Evolutionary conservation across 148 eudicot species (phyloP), one percentile per base, ranked within the genome.

Genomic region (Vaccinium macrocarpon): DNA sequence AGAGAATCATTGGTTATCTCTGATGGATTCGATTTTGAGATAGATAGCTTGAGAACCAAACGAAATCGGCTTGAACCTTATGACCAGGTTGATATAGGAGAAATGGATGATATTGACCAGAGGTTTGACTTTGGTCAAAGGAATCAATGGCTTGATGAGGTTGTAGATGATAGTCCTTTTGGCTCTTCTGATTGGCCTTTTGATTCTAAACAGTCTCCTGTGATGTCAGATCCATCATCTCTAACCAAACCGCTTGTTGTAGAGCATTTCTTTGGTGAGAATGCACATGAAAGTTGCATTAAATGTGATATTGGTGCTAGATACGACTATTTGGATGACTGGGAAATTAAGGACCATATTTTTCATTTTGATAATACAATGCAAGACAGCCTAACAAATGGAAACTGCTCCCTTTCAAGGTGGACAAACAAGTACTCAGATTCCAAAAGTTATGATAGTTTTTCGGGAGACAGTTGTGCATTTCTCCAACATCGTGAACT

Each of bases 11-110:
- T 84, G 46, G 38, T 50, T 73, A 83, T 81, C 84, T 90, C 84
- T 61, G 89, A 85, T 76, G 66, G 68, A 84, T 68, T 88, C 79
- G 84, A 83, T 82, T 87, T 88, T 79, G 87, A 82, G 84, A 81
- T 57, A 62, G 88, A 84, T 82, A 72, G 86, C 79, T 70, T 77
- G 42, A 68, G 88, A 73, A 82, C 50, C 70, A 85, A 82, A 75
- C 32, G 80, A 79, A 84, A 78, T 82, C 61, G 85, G 83, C 52
- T 81, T 84, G 85, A 86, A 64, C 52, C 75, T 72, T 75, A 56
- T 84, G 85, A 82, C 76, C 87, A 49, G 74, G 87, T 81, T 84
- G 89, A 84, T 81, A 61, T 83, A 85, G 82, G 74, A 84, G 73
- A 70, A 25, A 25, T 73, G 14, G 87, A 88, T 86, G 68, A 82